Evolutionary conservation across 2,329 filamentous ascomycete genomes (phyloP).

Genomic region (Aureobasidium sp.): DNA sequence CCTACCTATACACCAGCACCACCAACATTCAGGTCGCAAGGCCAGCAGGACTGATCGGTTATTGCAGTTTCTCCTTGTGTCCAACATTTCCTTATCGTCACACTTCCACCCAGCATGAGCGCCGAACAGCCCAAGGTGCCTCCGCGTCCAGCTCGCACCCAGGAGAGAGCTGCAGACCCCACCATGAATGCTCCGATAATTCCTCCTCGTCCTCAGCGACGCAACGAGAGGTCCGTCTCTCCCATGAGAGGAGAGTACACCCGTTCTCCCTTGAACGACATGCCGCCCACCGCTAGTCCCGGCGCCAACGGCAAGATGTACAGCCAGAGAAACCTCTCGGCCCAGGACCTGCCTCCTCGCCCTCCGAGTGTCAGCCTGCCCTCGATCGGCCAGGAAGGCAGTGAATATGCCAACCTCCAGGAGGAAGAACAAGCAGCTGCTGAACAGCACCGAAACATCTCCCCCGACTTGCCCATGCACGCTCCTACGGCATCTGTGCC

Average conservation of each 20-base stretch:
- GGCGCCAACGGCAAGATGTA: slow-evolving; percentile 30
- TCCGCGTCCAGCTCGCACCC: slow-evolving; percentile 53
- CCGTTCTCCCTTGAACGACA: slow-evolving; percentile 76
- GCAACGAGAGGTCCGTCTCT: slow-evolving; percentile 66
- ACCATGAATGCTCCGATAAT: slow-evolving; percentile 59
- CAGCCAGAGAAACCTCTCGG: slow-evolving; percentile 27
- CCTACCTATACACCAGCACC: not conserved
- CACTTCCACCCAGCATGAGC: slow-evolving; percentile 13
- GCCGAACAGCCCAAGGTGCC: slow-evolving; percentile 48
- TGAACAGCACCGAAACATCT: slow-evolving; percentile 70
- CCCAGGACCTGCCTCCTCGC: slow-evolving; percentile 54
- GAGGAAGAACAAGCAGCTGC: slow-evolving; percentile 43
- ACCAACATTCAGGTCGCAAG: slow-evolving; percentile 3
- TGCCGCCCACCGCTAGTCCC: slow-evolving; percentile 43
- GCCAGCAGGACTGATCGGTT: slow-evolving; percentile 8
- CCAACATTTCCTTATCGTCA: not conserved
- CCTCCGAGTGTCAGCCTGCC: slow-evolving; percentile 75
- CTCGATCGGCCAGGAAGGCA: slow-evolving; percentile 81
- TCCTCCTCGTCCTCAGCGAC: slow-evolving; percentile 69
- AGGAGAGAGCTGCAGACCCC: slow-evolving; percentile 36
- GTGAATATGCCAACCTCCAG: slow-evolving; percentile 67
- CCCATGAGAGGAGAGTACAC: slow-evolving; percentile 73
- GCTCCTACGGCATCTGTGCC: slow-evolving; percentile 84
- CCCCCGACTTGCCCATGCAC: slow-evolving; percentile 75
- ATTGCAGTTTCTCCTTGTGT: not conserved